Evolutionary conservation across 2,329 filamentous ascomycete genomes (phyloP), one percentile per base, ranked within the genome.

Genomic region (Pleomassaria siparia): DNA sequence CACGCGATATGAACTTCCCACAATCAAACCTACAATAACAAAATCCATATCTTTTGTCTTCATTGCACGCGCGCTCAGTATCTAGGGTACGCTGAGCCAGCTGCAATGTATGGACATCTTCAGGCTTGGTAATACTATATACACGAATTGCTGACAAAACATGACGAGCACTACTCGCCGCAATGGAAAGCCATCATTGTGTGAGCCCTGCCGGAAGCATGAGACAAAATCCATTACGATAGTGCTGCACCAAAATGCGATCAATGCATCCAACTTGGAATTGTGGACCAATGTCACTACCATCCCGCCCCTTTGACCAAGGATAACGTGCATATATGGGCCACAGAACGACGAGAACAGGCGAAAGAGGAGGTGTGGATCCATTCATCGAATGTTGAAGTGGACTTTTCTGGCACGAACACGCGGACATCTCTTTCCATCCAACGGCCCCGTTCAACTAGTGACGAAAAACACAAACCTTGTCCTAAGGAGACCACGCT

Each of bases 231-330:
- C n/a, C n/a, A n/a, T n/a, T n/a, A 65, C 36, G 66, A 69, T 44
- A 64, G 67, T 36, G 54, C 55, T 2, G 56, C 52, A 28, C 66
- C 66, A 0, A 67, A 59, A 43, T 70, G 66, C 41, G 55, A 64
- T 43, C 60, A 64, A 22, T 70, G 66, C 46, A 53, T 56, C 11
- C 64, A 67, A 33, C 58, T 65, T 22, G 64, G 66, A 15, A 66
- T 68, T 11, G 54, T 60, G 35, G 63, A 68, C 1, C 52, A 58
- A 12, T 70, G 66, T 41, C 66, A 66, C 50, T 69, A 70, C 46
- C 65, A 69, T 48, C 66, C 66, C 20, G 64, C 66, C 11, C 66
- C 66, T 22, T 53, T 70, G 15, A 70, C 64, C n/a, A 68, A 61
- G 30, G 53, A 46, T 15, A 59, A 58, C 16, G 55, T 50, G 11